phyloP scores from a whole-genome alignment of 192 early-diverging fungal genomes.

The Bifiguratus adelaidae region DNA sequence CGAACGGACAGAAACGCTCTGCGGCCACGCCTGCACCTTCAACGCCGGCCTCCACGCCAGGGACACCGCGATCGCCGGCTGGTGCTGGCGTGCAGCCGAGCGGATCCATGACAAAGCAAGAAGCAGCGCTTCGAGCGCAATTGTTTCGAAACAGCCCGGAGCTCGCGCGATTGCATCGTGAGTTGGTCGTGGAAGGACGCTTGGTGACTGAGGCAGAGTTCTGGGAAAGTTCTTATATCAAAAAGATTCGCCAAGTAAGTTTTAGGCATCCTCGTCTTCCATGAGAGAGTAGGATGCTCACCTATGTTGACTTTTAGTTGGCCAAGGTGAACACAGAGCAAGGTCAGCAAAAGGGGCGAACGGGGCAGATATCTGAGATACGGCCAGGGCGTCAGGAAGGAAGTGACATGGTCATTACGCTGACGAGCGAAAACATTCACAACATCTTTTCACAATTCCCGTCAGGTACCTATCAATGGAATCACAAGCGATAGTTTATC shows the following conservation, averaged over 20 bases:
- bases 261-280: background rate
- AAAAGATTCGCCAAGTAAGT: slow-evolving; percentile 16
- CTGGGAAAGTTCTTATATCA: slow-evolving; percentile 72
- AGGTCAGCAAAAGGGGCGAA: slow-evolving; percentile 71
- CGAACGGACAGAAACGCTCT: background rate
- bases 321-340: slow-evolving; percentile 56
- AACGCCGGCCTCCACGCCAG: background rate
- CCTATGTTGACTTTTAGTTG: slow-evolving; percentile 42
- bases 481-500: background rate
- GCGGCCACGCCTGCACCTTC: background rate
- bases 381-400: slow-evolving; percentile 57
- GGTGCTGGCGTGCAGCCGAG: background rate
- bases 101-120: slow-evolving; percentile 26
- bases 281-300: background rate
- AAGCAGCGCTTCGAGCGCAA: slow-evolving; percentile 44
- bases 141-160: slow-evolving; percentile 61
- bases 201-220: slow-evolving; percentile 89
- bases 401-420: slow-evolving; percentile 70
- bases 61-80: background rate
- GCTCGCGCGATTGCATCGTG: slow-evolving; percentile 58
- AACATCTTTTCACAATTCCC: slow-evolving; percentile 88
- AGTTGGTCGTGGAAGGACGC: slow-evolving; percentile 56
- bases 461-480: slow-evolving; percentile 32
- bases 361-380: slow-evolving; percentile 60
- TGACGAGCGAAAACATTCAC: slow-evolving; percentile 84